Evolutionary conservation across 257 asterid genomes (phyloP).

Genomic region (Solanum boliviense): DNA sequence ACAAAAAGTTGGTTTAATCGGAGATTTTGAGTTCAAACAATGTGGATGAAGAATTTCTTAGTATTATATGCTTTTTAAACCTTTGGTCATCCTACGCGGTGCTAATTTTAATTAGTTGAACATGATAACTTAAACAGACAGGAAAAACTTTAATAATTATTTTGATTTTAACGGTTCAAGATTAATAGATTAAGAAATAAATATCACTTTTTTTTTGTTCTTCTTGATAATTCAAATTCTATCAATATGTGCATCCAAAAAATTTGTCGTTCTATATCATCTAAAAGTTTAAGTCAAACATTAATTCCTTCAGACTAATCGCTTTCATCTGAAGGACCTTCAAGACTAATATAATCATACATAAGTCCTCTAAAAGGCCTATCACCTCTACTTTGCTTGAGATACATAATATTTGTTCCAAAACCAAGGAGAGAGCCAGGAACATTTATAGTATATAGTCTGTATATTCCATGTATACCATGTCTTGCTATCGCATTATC

Average conservation of each 20-base stretch:
- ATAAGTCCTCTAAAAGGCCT: constrained; percentile 49
- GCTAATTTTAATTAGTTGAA: no score
- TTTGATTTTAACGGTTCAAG: no score
- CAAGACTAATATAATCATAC: constrained; percentile 80
- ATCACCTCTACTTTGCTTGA: constrained; percentile 40
- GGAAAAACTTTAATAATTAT: no score
- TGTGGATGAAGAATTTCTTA: no score
- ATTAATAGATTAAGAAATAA: no score
- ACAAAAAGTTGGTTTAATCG: no score
- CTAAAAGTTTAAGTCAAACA: background rate
- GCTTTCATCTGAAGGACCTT: constrained; percentile 30
- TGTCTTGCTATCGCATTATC: constrained; percentile 85
- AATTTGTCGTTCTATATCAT: background rate
- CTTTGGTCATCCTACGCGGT: no score
- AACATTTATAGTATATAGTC: constrained; percentile 35
- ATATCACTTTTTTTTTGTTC: no score
- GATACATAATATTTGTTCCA: constrained; percentile 30
- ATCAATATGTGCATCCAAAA: background rate
- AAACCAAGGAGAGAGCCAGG: constrained; percentile 21
- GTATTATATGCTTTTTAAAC: no score
- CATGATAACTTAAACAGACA: no score
- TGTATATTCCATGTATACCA: constrained; percentile 72
- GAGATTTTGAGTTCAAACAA: no score
- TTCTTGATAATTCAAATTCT: no score
- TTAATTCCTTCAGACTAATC: background rate